Evolutionary conservation across 2,329 filamentous ascomycete genomes (phyloP).

Genomic region (Ophiocordyceps unilateralis): DNA sequence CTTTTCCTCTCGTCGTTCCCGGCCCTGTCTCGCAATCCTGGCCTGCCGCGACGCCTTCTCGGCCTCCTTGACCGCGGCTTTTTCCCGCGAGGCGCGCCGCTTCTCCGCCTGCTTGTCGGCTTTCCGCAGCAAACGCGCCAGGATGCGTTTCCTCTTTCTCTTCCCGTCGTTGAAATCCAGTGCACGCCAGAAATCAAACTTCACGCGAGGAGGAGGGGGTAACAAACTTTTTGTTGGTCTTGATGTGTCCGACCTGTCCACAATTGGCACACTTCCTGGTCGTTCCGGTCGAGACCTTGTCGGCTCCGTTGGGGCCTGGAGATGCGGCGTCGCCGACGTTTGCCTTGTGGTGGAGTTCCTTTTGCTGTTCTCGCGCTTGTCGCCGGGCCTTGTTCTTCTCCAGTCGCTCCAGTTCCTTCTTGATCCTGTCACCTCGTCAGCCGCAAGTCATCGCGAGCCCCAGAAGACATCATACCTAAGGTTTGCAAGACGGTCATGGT

Average conservation of each 20-base stretch:
- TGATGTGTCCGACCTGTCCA: conserved; percentile 92
- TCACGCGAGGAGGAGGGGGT: conserved; percentile 10
- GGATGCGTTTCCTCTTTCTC: conserved; percentile 6
- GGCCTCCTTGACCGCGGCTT: conserved; percentile 1
- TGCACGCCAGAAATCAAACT: conserved; percentile 17
- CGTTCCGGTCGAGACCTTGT: conserved; percentile 46
- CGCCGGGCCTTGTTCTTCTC: conserved; percentile 84
- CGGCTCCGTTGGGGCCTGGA: conserved; percentile 24
- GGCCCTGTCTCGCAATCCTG: conserved; percentile 2
- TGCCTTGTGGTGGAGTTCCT: conserved; percentile 39
- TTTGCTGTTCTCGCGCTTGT: conserved; percentile 79
- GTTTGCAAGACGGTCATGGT: conserved; percentile 29
- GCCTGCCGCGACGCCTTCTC: conserved; percentile 1
- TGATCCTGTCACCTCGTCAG: conserved; percentile 15
- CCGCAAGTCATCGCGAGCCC: neutral
- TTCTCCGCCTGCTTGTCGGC: conserved; percentile 6
- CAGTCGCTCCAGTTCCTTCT: conserved; percentile 60
- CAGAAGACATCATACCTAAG: conserved; percentile 15
- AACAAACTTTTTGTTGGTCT: conserved; percentile 91
- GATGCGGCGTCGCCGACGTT: conserved; percentile 29
- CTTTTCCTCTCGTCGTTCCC: conserved; percentile 2
- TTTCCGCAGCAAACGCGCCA: conserved; percentile 6
- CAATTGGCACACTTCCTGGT: conserved; percentile 95
- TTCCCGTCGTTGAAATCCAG: conserved; percentile 4
- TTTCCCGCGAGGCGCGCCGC: conserved; percentile 2